These are phyloP conservation scores for Citrus reticulata DNA, from an alignment of 345 rosid species.

Conservation along the genomic window DNA sequence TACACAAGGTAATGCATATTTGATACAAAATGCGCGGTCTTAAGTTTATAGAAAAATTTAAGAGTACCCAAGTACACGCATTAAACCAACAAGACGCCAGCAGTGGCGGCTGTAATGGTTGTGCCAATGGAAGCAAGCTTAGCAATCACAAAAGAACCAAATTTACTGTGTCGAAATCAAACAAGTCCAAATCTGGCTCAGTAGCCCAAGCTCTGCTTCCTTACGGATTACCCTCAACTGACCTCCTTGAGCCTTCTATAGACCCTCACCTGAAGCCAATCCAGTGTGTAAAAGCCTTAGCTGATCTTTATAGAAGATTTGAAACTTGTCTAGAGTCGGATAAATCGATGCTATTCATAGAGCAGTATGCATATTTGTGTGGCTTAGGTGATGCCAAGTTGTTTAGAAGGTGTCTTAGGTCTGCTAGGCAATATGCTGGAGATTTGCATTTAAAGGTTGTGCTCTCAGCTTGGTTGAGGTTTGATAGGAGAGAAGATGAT, in stretches of 20 bases:
- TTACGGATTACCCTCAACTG: constrained; percentile 61
- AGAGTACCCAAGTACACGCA: constrained; percentile 72
- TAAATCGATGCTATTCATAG: constrained; percentile 45
- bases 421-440: constrained; percentile 58
- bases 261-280: constrained; percentile 67
- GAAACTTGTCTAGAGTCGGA: constrained; percentile 37
- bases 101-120: constrained; percentile 18
- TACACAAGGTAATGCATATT: neutral
- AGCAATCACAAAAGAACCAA: constrained; percentile 31
- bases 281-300: constrained; percentile 54
- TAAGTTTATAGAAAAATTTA: constrained; percentile 54
- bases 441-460: constrained; percentile 76
- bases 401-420: constrained; percentile 61
- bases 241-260: constrained; percentile 70
- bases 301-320: constrained; percentile 60
- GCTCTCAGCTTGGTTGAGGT: constrained; percentile 83
- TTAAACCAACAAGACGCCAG: constrained; percentile 39
- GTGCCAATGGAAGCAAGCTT: constrained; percentile 15
- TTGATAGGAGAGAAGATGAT: constrained; percentile 75
- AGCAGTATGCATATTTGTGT: constrained; percentile 60
- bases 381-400: constrained; percentile 78
- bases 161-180: constrained; percentile 43
- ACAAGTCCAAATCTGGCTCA: constrained; percentile 35
- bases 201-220: constrained; percentile 47
- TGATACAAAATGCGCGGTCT: constrained; percentile 43